Conservation (phyloP, 2,329 filamentous ascomycete genomes). For the Podosphaera xanthii region DNA sequence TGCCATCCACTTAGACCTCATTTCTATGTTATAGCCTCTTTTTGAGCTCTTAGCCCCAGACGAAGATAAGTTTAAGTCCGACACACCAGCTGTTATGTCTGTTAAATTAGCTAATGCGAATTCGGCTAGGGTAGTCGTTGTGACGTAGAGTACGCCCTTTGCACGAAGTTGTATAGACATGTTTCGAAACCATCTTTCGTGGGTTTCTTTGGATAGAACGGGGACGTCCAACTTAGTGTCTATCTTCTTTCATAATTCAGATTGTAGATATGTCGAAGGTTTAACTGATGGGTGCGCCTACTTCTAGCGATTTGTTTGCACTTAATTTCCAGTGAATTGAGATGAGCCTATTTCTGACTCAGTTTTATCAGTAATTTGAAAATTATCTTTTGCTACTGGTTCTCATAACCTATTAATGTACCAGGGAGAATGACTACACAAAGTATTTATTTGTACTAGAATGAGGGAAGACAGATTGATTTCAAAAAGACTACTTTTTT, state of each 20-base stretch:
- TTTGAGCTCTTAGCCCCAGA: background rate
- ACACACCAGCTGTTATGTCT: background rate
- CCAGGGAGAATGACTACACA: too few relatives aligned
- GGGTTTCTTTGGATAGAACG: background rate
- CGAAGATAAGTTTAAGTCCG: background rate
- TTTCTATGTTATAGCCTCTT: background rate
- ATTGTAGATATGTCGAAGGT: too few relatives aligned
- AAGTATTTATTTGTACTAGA: too few relatives aligned
- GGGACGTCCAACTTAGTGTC: background rate
- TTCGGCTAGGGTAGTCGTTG: background rate
- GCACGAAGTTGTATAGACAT: background rate
- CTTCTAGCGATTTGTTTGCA: background rate
- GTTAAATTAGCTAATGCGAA: background rate
- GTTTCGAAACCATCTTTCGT: background rate
- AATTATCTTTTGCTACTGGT: too few relatives aligned
- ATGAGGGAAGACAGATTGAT: too few relatives aligned
- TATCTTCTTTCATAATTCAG: background rate
- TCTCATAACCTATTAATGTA: too few relatives aligned
- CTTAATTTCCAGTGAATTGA: background rate
- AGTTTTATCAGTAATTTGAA: too few relatives aligned
- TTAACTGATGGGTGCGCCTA: too few relatives aligned
- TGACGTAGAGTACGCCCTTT: background rate
- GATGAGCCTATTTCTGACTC: too few relatives aligned
- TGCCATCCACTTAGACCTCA: background rate
- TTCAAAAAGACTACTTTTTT: too few relatives aligned